Conservation (phyloP, 2,329 filamentous ascomycete genomes). For the Lachnellula subtilissima region DNA sequence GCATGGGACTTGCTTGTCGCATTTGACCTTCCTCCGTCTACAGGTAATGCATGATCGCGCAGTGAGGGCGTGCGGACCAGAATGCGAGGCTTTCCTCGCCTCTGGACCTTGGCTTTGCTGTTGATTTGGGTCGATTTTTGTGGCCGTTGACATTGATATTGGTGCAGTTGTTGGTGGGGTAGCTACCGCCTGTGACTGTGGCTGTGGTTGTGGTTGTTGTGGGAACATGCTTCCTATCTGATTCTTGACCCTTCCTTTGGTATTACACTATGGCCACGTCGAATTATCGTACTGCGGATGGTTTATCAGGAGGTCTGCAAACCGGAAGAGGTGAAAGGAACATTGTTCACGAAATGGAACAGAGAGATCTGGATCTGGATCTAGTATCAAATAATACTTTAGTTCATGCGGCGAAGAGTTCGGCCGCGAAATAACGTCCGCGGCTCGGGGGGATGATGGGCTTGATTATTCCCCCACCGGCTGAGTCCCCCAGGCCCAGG, state of each 20-base stretch:
- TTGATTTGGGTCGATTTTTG: slow-evolving; percentile 1
- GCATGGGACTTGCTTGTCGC: slow-evolving; percentile 70
- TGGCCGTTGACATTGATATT: background rate
- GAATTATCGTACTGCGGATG: background rate
- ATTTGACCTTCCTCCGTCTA: slow-evolving; percentile 63
- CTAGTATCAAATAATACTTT: too few relatives aligned
- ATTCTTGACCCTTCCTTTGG: background rate
- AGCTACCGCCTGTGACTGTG: background rate
- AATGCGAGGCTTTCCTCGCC: slow-evolving; percentile 9
- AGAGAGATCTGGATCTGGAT: too few relatives aligned
- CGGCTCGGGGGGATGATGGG: too few relatives aligned
- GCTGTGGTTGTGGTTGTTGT: background rate
- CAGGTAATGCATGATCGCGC: slow-evolving; percentile 44
- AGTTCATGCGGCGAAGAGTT: too few relatives aligned
- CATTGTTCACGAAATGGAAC: too few relatives aligned
- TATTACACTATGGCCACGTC: background rate
- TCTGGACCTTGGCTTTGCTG: background rate
- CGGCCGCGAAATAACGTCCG: too few relatives aligned
- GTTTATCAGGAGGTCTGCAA: background rate
- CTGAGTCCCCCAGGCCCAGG: too few relatives aligned
- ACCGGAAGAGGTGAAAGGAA: background rate
- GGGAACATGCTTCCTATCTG: background rate
- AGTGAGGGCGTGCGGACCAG: slow-evolving; percentile 24
- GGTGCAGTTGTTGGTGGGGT: background rate
- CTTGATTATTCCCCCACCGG: too few relatives aligned